A percentile compares a stretch with the other conserved stretches of the same genome.
phyloP scores from a whole-genome alignment of 345 rosid genomes.

The Jatropha curcas region DNA sequence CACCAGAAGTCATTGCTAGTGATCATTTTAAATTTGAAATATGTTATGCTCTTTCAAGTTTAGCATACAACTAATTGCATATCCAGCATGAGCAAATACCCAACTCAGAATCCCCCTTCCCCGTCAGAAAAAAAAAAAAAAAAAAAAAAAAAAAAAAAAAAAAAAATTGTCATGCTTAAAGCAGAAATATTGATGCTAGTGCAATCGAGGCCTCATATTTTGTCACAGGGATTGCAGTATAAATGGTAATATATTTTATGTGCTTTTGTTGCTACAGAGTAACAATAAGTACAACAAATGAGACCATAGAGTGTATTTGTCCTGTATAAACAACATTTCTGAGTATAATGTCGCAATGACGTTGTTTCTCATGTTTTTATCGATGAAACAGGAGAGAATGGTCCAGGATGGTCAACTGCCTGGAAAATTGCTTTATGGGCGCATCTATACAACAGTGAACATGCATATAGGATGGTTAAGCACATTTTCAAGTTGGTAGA shows the following conservation, averaged over 20 bases:
- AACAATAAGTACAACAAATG: no score
- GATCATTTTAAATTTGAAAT: not conserved
- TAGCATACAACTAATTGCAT: no score
- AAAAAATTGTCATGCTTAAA: no score
- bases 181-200: not conserved
- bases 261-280: not conserved
- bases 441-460: constrained; percentile 61
- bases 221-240: not conserved
- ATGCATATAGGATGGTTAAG: constrained; percentile 72
- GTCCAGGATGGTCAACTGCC: constrained; percentile 91
- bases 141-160: no score
- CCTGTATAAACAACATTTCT: not conserved
- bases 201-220: not conserved
- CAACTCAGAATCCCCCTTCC: no score
- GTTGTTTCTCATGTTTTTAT: not conserved
- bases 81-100: no score
- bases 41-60: not conserved
- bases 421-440: constrained; percentile 97
- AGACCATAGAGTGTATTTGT: not conserved
- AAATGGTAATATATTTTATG: not conserved
- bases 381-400: constrained; percentile 71
- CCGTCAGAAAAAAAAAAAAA: no score
- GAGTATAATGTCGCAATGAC: not conserved
- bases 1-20: no score
- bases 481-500: constrained; percentile 67